Evolutionary conservation across 1,284 basidiomycete genomes (phyloP).

Genomic region (Ceratorhiza oryzae-sativae): DNA sequence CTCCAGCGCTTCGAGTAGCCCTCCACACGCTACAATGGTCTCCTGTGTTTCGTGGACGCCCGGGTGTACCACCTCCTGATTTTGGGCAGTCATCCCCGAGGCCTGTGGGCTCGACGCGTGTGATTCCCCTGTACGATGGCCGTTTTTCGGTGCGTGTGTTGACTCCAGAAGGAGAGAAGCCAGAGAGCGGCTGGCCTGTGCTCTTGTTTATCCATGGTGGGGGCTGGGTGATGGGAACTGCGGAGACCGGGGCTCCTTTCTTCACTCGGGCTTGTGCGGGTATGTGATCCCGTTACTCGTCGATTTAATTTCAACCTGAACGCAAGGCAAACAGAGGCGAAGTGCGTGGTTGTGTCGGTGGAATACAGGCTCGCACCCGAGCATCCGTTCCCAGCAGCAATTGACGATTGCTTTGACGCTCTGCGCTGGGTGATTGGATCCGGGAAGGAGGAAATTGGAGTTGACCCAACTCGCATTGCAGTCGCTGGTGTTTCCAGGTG

Average conservation of each 20-base stretch:
- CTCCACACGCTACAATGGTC: conserved; percentile 12
- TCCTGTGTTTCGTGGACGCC: neutral
- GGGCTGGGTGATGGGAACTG: conserved; percentile 46
- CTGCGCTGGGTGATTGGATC: conserved; percentile 66
- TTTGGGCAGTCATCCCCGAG: conserved; percentile 11
- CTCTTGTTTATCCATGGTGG: conserved; percentile 70
- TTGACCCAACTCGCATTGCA: conserved; percentile 57
- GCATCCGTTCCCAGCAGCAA: conserved; percentile 73
- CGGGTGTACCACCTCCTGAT: neutral
- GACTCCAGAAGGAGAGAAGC: conserved; percentile 61
- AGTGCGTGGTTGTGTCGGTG: conserved; percentile 64
- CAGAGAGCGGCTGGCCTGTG: conserved; percentile 64
- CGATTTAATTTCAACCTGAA: conserved; percentile 45
- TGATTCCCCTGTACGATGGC: conserved; percentile 47
- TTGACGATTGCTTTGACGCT: conserved; percentile 73
- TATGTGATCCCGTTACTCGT: conserved; percentile 54
- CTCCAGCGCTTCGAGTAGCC: neutral
- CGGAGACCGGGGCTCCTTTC: conserved; percentile 28
- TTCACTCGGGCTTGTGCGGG: conserved; percentile 66
- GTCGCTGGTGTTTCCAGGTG: conserved; percentile 75
- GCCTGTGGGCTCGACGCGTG: conserved; percentile 20
- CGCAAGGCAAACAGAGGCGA: conserved; percentile 48
- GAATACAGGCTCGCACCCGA: conserved; percentile 81
- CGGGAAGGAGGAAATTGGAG: conserved; percentile 53
- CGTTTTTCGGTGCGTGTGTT: conserved; percentile 63